phyloP scores from a whole-genome alignment of 2,329 filamentous ascomycete genomes.

The Monascus ruber region DNA sequence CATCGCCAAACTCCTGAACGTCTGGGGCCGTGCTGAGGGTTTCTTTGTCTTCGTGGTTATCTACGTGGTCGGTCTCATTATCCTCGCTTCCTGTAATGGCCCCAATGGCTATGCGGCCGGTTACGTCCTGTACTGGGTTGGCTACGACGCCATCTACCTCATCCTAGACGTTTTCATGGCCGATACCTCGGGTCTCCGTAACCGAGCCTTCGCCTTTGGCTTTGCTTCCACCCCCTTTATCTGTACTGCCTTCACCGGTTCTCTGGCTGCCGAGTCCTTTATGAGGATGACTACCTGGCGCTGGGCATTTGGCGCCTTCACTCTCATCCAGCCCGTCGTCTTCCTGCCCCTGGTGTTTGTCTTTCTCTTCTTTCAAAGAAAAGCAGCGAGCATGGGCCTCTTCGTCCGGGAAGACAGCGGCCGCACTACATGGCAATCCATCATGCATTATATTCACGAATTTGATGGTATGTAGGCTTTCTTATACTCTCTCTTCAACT shows the following conservation, averaged over 20 bases:
- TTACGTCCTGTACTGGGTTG: conserved; percentile 51
- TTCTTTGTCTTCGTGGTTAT: conserved; percentile 39
- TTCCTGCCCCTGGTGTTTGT: conserved; percentile 45
- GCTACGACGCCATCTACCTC: conserved; percentile 44
- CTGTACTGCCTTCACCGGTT: conserved; percentile 47
- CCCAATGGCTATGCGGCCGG: conserved; percentile 53
- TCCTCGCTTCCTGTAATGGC: conserved; percentile 51
- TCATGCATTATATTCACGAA: conserved; percentile 46
- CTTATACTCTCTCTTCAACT: too few relatives aligned
- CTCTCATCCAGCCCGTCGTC: conserved; percentile 47
- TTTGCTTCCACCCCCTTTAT: conserved; percentile 51
- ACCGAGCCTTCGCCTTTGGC: conserved; percentile 50
- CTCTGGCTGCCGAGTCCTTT: conserved; percentile 41
- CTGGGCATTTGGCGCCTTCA: conserved; percentile 53
- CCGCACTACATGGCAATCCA: conserved; percentile 36
- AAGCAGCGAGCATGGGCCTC: conserved; percentile 46
- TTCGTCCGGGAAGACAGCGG: conserved; percentile 34
- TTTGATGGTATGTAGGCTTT: conserved; percentile 46
- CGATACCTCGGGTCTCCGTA: conserved; percentile 50
- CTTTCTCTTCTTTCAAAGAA: conserved; percentile 45
- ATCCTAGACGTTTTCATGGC: conserved; percentile 50
- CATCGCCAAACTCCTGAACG: conserved; percentile 50
- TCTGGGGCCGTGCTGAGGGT: conserved; percentile 53
- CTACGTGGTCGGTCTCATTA: conserved; percentile 41
- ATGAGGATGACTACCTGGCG: conserved; percentile 43